Evolutionary conservation across 768 basidiomycete genomes (phyloP).

Genomic region (Kwoniella shandongensis): DNA sequence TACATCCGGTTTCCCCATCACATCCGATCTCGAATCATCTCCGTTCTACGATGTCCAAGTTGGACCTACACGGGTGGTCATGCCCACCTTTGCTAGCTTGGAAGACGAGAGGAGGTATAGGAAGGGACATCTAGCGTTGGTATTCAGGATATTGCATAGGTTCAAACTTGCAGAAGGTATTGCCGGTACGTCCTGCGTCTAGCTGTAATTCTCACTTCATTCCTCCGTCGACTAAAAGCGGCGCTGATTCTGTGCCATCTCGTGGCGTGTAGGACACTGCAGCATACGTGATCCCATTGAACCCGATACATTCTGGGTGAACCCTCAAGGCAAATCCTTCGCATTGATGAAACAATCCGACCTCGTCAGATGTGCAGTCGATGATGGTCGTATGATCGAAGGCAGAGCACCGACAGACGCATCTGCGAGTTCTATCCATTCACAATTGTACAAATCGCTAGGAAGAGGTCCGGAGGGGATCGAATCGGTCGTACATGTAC

Average conservation of each 20-base stretch:
- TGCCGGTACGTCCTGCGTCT: conserved; percentile 28
- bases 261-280: conserved; percentile 28
- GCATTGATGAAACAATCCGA: conserved; percentile 35
- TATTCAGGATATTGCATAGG: conserved; percentile 31
- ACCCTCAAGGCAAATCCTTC: conserved; percentile 35
- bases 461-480: conserved; percentile 30
- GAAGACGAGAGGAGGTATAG: conserved; percentile 33
- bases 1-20: conserved; percentile 25
- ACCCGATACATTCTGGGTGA: conserved; percentile 41
- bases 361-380: conserved; percentile 21
- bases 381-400: conserved; percentile 29
- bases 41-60: conserved; percentile 31
- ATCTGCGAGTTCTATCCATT: conserved; percentile 34
- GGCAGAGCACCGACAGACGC: conserved; percentile 33
- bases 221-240: no score
- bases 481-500: conserved; percentile 38
- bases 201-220: not conserved
- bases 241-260: not conserved
- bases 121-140: conserved; percentile 36
- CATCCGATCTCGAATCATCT: conserved; percentile 18
- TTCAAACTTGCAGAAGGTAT: conserved; percentile 34
- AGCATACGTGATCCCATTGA: conserved; percentile 36
- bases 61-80: conserved; percentile 27
- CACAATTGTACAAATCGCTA: conserved; percentile 31
- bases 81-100: conserved; percentile 26